Evolutionary conservation across 2,329 filamentous ascomycete species (phyloP).

Genomic region (Didymella arachidicola): DNA sequence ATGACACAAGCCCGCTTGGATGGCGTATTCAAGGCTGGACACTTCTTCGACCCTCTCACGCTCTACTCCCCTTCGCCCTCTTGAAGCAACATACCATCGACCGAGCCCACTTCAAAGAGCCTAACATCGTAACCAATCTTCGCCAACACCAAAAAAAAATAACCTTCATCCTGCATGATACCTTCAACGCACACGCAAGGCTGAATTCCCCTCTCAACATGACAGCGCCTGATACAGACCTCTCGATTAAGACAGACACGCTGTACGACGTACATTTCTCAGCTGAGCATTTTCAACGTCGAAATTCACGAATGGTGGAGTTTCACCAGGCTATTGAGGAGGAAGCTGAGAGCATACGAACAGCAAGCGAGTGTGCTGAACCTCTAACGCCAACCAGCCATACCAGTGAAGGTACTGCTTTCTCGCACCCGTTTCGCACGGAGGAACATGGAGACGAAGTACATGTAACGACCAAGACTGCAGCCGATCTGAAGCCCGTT

Average conservation of each 20-base stretch:
- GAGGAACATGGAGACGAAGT: slow-evolving; percentile 35
- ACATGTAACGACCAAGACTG: slow-evolving; percentile 28
- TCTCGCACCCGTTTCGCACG: slow-evolving; percentile 41
- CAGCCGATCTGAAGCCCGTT: slow-evolving; percentile 1
- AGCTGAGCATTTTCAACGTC: slow-evolving; percentile 32
- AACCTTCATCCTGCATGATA: slow-evolving; percentile 6
- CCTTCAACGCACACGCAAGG: slow-evolving; percentile 14
- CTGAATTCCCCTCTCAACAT: slow-evolving; percentile 29
- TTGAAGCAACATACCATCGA: slow-evolving; percentile 41
- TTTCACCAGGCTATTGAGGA: slow-evolving; percentile 46
- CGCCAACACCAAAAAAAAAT: not conserved
- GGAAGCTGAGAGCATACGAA: slow-evolving; percentile 51
- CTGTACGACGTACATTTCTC: slow-evolving; percentile 31
- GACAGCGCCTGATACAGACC: slow-evolving; percentile 29
- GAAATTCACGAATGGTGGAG: slow-evolving; percentile 40
- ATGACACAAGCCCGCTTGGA: slow-evolving; percentile 32
- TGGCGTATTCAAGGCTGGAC: slow-evolving; percentile 43
- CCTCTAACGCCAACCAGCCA: slow-evolving; percentile 51
- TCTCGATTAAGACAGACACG: slow-evolving; percentile 31
- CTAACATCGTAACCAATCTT: slow-evolving; percentile 25
- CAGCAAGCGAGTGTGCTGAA: slow-evolving; percentile 50
- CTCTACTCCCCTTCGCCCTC: slow-evolving; percentile 23
- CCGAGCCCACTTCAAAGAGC: slow-evolving; percentile 48
- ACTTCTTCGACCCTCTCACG: slow-evolving; percentile 6
- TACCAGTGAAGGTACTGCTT: slow-evolving; percentile 41